Evolutionary conservation across 164 flowering plant genomes (phyloP).

Genomic region (Platanus orientalis): DNA sequence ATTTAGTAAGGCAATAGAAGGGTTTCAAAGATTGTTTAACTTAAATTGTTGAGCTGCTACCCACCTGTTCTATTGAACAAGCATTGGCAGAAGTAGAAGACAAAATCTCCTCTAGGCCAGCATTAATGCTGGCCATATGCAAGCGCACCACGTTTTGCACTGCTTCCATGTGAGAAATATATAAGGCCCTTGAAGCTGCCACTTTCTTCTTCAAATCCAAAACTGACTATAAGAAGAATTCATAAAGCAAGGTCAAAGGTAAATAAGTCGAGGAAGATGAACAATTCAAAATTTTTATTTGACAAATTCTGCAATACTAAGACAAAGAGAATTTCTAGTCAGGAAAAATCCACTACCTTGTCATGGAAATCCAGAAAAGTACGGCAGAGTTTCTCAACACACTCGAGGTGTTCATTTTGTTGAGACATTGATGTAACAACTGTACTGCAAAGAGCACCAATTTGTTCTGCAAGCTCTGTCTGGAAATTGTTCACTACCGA

Average conservation of each 20-base stretch:
- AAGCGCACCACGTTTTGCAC: constrained; percentile 82
- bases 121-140: constrained; percentile 74
- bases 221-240: constrained; percentile 39
- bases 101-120: constrained; percentile 69
- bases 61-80: constrained; percentile 60
- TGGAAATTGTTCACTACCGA: constrained; percentile 59
- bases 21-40: neutral
- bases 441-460: constrained; percentile 56
- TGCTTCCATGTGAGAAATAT: constrained; percentile 76
- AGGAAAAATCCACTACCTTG: constrained; percentile 45
- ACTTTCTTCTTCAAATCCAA: constrained; percentile 63
- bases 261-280: neutral
- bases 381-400: constrained; percentile 59
- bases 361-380: constrained; percentile 52
- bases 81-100: constrained; percentile 45
- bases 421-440: constrained; percentile 52
- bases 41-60: too few species aligned
- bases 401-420: constrained; percentile 71
- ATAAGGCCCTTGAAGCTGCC: constrained; percentile 49
- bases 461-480: constrained; percentile 50
- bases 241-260: neutral
- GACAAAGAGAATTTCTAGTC: neutral
- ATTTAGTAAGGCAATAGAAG: neutral
- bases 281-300: neutral
- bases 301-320: neutral